Evolutionary conservation across 2,329 filamentous ascomycete genomes (phyloP).

Genomic region (Dactylellina cionopaga): DNA sequence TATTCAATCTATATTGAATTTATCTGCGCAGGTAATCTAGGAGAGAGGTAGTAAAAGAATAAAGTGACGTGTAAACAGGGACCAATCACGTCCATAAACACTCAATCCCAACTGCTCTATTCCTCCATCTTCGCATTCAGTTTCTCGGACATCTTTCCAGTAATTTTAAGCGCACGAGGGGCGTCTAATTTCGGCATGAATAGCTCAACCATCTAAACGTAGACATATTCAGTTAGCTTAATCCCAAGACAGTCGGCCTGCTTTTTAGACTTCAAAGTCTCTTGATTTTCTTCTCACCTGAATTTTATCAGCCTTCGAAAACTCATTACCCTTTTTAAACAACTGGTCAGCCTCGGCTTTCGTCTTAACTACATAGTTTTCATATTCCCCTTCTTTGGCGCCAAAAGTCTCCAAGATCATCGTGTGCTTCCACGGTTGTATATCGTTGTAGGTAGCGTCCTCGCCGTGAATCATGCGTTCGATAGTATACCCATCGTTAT

Average conservation of each 20-base stretch:
- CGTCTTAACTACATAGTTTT: constrained; percentile 75
- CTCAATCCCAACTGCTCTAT: not conserved
- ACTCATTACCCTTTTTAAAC: constrained; percentile 70
- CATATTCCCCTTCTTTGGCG: constrained; percentile 67
- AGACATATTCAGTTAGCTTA: constrained; percentile 61
- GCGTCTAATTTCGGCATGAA: constrained; percentile 84
- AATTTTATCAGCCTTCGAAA: constrained; percentile 66
- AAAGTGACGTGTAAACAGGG: no score
- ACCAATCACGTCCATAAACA: not conserved
- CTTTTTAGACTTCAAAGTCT: not conserved
- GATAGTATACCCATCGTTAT: constrained; percentile 89
- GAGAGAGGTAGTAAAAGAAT: no score
- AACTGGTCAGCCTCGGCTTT: constrained; percentile 74
- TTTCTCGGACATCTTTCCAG: constrained; percentile 75
- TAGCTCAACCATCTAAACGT: constrained; percentile 77
- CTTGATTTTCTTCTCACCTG: constrained; percentile 61
- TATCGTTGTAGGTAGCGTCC: constrained; percentile 82
- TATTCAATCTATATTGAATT: no score
- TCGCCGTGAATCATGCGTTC: constrained; percentile 88
- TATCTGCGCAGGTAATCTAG: no score
- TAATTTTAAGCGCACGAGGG: constrained; percentile 74
- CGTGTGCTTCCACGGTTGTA: constrained; percentile 78
- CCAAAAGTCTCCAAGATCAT: constrained; percentile 76
- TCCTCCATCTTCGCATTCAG: constrained; percentile 67
- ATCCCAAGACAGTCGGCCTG: not conserved